Evolutionary conservation across 805 yeast genomes (phyloP).

Genomic region (Saturnispora besseyi): DNA sequence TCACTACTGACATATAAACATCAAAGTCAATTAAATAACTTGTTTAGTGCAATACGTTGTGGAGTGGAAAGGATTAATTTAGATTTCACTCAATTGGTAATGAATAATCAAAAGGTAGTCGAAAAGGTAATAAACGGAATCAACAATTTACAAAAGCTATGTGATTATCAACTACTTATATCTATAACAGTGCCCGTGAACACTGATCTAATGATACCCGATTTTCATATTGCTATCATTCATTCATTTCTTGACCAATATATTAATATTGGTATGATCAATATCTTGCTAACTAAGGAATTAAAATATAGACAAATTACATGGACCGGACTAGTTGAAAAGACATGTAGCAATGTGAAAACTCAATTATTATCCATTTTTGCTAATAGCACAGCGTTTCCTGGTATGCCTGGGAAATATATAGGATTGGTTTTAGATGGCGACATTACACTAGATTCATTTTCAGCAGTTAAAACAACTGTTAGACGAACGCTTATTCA

Average conservation of each 20-base stretch:
- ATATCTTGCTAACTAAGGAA: constrained; percentile 1
- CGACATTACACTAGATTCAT: not conserved
- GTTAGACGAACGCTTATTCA: constrained; percentile 4
- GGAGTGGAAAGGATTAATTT: not conserved
- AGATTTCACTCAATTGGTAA: constrained; percentile 2
- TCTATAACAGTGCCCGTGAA: not conserved
- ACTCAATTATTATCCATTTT: not conserved
- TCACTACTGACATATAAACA: not conserved
- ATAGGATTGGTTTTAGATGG: constrained; percentile 4
- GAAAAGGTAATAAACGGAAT: not conserved
- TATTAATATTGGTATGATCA: constrained; percentile 3
- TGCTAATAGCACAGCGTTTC: not conserved
- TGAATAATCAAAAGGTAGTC: not conserved
- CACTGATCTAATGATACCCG: not conserved
- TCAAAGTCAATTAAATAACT: not conserved
- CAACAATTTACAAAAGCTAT: not conserved
- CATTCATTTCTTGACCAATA: not conserved
- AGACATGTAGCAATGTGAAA: not conserved
- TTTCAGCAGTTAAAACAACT: not conserved
- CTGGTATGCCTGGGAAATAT: not conserved
- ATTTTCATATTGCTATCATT: not conserved
- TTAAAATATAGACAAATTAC: not conserved
- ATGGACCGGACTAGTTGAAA: not conserved
- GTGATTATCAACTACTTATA: not conserved
- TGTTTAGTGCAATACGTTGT: not conserved